Evolutionary conservation across 257 asterid genomes (phyloP).

Genomic region (Forsythia suspensa): DNA sequence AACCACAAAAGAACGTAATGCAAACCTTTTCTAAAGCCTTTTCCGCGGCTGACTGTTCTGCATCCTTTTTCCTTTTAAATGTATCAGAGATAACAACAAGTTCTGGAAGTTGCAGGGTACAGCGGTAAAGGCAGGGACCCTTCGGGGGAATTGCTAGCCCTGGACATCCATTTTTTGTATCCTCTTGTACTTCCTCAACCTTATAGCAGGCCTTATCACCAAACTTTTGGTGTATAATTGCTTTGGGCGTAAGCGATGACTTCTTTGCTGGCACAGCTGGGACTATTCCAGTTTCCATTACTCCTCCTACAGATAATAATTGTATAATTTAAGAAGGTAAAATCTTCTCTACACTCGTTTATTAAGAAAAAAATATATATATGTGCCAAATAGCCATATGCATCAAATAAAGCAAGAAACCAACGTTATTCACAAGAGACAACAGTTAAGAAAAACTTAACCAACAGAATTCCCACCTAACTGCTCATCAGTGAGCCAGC

Average conservation of each 20-base stretch:
- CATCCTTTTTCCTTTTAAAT: conserved; percentile 73
- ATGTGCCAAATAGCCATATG: neutral
- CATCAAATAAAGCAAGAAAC: neutral
- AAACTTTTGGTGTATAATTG: conserved; percentile 72
- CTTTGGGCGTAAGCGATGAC: conserved; percentile 71
- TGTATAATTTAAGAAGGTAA: neutral
- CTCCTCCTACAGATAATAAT: conserved; percentile 20
- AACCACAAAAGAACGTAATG: conserved; percentile 4
- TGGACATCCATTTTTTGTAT: conserved; percentile 54
- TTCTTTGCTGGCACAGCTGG: conserved; percentile 44
- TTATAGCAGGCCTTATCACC: conserved; percentile 66
- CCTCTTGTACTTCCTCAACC: conserved; percentile 78
- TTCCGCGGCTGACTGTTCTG: conserved; percentile 95
- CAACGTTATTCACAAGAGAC: too few relatives aligned
- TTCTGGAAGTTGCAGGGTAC: conserved; percentile 78
- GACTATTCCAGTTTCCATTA: conserved; percentile 41
- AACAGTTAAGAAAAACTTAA: too few relatives aligned
- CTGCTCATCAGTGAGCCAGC: too few relatives aligned
- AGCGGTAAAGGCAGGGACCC: conserved; percentile 69
- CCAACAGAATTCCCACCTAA: too few relatives aligned
- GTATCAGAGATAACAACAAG: conserved; percentile 62
- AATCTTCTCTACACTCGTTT: conserved; percentile 12
- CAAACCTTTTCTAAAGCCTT: conserved; percentile 81
- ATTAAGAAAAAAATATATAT: conserved; percentile 1
- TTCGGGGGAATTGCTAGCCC: conserved; percentile 67